These are phyloP conservation scores for Blechomonas ayalai DNA, from an alignment of 208 protist species.

Conservation along the genomic window DNA sequence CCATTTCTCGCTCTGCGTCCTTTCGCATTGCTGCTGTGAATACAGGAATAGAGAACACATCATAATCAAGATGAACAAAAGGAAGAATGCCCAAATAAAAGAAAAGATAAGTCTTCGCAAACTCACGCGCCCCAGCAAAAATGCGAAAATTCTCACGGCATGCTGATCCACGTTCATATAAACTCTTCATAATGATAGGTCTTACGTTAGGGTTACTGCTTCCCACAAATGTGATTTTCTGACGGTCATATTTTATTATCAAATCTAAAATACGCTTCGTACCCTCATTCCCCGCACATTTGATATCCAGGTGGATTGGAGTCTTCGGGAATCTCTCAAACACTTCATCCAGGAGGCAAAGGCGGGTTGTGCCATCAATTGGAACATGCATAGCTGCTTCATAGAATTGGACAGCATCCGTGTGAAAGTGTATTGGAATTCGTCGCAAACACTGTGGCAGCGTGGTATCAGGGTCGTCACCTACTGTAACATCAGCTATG, in stretches of 20 bases:
- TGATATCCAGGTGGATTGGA: slow-evolving; percentile 77
- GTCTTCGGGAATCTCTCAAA: slow-evolving; percentile 44
- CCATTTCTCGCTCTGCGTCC: slow-evolving; percentile 8
- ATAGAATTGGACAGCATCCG: slow-evolving; percentile 20
- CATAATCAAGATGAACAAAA: slow-evolving; percentile 37
- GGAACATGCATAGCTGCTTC: slow-evolving; percentile 31
- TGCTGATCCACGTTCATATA: slow-evolving; percentile 17
- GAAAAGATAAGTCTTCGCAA: slow-evolving; percentile 34
- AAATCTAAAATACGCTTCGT: slow-evolving; percentile 45
- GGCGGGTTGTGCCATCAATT: slow-evolving; percentile 39
- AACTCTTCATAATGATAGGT: slow-evolving; percentile 43
- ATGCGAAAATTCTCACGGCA: slow-evolving; percentile 44
- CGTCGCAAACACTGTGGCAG: slow-evolving; percentile 40
- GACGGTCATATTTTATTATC: slow-evolving; percentile 42
- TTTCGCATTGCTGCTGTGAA: slow-evolving; percentile 35
- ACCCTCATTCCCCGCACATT: slow-evolving; percentile 34
- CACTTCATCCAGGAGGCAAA: slow-evolving; percentile 67
- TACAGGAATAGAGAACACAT: slow-evolving; percentile 75
- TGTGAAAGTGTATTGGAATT: slow-evolving; percentile 60
- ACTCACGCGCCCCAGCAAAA: slow-evolving; percentile 38
- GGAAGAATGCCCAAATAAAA: slow-evolving; percentile 67
- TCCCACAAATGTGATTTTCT: slow-evolving; percentile 55
- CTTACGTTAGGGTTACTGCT: slow-evolving; percentile 44
- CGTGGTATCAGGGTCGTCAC: slow-evolving; percentile 21
- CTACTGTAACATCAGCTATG: slow-evolving; percentile 43